phyloP scores from a whole-genome alignment of 768 basidiomycete genomes.

The Pisolithus albus region DNA sequence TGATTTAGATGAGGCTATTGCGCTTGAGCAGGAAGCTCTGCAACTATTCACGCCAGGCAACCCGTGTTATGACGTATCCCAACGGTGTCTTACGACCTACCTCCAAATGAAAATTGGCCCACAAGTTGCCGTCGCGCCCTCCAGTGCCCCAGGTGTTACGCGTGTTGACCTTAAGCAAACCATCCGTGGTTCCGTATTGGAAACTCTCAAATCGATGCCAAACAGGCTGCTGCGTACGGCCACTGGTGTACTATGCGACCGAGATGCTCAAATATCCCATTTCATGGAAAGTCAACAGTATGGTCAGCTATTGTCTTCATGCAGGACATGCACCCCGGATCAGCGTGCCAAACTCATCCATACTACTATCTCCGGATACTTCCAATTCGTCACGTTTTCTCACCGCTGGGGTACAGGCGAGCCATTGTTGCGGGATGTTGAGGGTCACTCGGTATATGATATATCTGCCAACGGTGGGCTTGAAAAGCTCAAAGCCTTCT shows the following conservation, averaged over 20 bases:
- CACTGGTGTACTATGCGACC: background rate
- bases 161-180: background rate
- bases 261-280: background rate
- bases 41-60: too few species aligned
- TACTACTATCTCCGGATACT: background rate
- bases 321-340: too few species aligned
- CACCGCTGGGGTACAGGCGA: too few species aligned
- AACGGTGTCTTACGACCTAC: too few species aligned
- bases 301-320: background rate
- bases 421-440: too few species aligned
- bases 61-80: too few species aligned
- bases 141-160: too few species aligned
- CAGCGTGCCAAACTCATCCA: background rate
- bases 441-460: background rate
- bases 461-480: background rate
- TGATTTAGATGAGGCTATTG: too few species aligned
- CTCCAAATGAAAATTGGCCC: background rate
- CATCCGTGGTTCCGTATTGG: background rate
- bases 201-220: background rate
- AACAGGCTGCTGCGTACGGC: background rate
- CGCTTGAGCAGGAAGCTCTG: too few species aligned
- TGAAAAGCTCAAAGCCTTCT: conserved; percentile 19
- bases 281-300: background rate
- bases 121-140: too few species aligned
- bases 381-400: too few species aligned